Percentiles rank a stretch among this genome's conserved stretches.
Conservation (phyloP, 306 rosid genomes). For the Rubus idaeus region DNA sequence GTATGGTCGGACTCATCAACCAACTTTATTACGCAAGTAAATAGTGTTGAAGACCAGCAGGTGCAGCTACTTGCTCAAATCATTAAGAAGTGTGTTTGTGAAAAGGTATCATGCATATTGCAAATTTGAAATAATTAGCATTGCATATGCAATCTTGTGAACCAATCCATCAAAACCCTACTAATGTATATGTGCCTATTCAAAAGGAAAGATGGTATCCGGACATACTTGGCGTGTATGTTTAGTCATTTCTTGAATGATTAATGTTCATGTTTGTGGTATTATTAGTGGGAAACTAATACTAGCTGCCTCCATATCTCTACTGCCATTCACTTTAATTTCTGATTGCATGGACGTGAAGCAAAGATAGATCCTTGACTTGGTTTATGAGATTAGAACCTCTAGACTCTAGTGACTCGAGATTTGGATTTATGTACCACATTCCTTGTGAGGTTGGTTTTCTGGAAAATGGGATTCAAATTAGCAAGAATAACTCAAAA, state of each 20-base stretch:
- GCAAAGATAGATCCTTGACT: conserved; percentile 40
- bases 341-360: conserved; percentile 22
- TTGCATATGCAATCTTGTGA: neutral
- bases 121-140: neutral
- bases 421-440: neutral
- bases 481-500: no score
- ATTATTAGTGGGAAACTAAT: neutral
- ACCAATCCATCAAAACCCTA: conserved; percentile 1
- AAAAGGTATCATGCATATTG: neutral
- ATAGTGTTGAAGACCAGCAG: neutral
- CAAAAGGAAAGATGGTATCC: neutral
- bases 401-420: neutral
- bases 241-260: conserved; percentile 15
- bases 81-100: neutral
- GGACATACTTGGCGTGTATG: conserved; percentile 32
- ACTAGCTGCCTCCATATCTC: neutral
- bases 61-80: neutral
- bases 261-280: neutral
- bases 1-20: neutral
- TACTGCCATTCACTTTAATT: neutral
- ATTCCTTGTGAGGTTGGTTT: no score
- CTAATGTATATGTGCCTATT: neutral
- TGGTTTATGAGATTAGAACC: conserved; percentile 20
- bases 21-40: neutral
- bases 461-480: no score